Conservation (phyloP, 345 rosid species). For the Brassica napus region DNA sequence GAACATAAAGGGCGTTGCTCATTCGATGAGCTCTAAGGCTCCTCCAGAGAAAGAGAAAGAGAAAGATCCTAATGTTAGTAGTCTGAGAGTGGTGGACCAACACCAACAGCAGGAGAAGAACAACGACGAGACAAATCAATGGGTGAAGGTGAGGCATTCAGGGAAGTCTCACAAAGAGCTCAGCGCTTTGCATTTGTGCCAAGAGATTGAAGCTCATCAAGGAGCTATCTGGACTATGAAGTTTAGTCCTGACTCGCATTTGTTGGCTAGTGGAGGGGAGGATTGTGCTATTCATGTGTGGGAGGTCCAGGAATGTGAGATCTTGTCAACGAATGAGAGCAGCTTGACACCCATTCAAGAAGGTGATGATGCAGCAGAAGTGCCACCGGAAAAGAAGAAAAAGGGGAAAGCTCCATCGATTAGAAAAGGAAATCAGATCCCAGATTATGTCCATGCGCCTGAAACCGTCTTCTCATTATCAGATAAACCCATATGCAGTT, state of each 20-base stretch:
- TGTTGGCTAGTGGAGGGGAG: slow-evolving; percentile 88
- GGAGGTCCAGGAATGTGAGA: slow-evolving; percentile 94
- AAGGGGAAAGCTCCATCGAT: slow-evolving; percentile 54
- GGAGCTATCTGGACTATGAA: slow-evolving; percentile 94
- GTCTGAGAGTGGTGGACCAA: slow-evolving; percentile 22
- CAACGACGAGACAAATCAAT: slow-evolving; percentile 49
- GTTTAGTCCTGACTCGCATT: slow-evolving; percentile 59
- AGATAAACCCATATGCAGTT: slow-evolving; percentile 80
- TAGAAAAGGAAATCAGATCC: slow-evolving; percentile 53
- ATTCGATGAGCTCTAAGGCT: slow-evolving; percentile 55
- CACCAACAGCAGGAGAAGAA: slow-evolving; percentile 37
- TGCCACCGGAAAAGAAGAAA: slow-evolving; percentile 57
- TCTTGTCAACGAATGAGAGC: slow-evolving; percentile 68
- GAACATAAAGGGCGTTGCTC: slow-evolving; percentile 81
- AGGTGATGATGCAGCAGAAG: slow-evolving; percentile 35
- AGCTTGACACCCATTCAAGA: slow-evolving; percentile 55
- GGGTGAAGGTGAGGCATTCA: slow-evolving; percentile 82
- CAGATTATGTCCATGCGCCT: slow-evolving; percentile 85
- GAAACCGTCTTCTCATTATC: slow-evolving; percentile 79
- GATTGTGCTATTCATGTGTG: slow-evolving; percentile 74
- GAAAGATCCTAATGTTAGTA: slow-evolving; percentile 40
- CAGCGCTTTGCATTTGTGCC: slow-evolving; percentile 83
- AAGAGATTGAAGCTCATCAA: slow-evolving; percentile 89
- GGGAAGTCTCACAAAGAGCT: slow-evolving; percentile 80
- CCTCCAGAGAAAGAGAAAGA: slow-evolving; percentile 57